Evolutionary conservation across 768 basidiomycete genomes (phyloP), one percentile per base, ranked within the genome.

Genomic region (Mycena leptocephala): DNA sequence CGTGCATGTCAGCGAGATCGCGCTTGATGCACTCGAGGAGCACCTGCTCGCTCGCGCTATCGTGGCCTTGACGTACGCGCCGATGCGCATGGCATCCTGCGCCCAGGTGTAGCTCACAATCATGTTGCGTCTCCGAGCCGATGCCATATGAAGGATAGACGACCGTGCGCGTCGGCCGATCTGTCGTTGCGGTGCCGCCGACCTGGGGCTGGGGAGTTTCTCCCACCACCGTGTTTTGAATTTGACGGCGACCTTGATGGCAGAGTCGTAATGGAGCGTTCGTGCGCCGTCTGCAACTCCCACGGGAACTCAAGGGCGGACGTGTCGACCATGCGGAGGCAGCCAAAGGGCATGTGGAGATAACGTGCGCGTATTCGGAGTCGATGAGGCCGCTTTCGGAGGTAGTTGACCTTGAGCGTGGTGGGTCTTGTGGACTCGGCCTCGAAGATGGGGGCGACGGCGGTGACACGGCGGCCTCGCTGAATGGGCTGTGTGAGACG

Each of bases 191-290:
- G 35, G 77, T 69, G 2, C 87, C 87, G 43, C 87, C 86, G 33
- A 80, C 79, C 16, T 62, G 64, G 43, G 81, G 72, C 20, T 63
- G 68, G 41, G 41, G 24, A 61, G 56, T 59, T 61, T 61, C 76
- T 85, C 78, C 89, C 89, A 90, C 89, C 89, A 90, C 3, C 83
- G 71, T 1, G 82, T 79, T 73, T 83, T 81, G 82, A 90, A 90
- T 69, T 85, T 84, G 41, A 90, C 66, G 13, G 81, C 89, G 46
- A 90, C 81, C 81, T 90, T 90, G 78, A 82, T 81, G 3, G 86
- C 79, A 5, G 85, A 76, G 14, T 80, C 83, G 56, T 89, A 90
- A 33, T 80, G 67, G 32, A 90, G 78, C 6, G 80, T 53, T 10
- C 88, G 87, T 43, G 78, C 0, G 88, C 88, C 67, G 37, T 81